Evolutionary conservation across 2,329 filamentous ascomycete species (phyloP), one percentile per base, ranked within the genome.

Genomic region (Gnomoniopsis sp.): DNA sequence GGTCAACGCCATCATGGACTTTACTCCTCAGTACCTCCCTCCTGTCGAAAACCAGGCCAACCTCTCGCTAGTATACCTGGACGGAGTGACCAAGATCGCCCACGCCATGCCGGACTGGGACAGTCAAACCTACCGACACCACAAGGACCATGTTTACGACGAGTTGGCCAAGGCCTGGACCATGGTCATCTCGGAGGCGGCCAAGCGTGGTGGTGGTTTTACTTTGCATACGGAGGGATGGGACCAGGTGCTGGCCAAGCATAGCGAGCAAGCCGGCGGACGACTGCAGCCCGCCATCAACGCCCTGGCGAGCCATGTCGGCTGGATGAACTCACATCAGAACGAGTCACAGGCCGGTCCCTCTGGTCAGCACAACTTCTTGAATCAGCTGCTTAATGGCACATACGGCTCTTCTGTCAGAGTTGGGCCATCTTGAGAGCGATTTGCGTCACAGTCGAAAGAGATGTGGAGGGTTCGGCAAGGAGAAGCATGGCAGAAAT

Each of bases 111-210:
- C 95, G 3, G 85, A 96, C 68, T 99, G 93, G 92, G 90, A 95
- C 65, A 91, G 87, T 48, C 89, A 89, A 61, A 86, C 91, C 63
- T 89, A 97, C 75, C 93, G 93, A 65, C 84, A 96, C 67, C 91
- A 96, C 77, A 97, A 97, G 74, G 89, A 96, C 65, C 91, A 91
- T 63, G 93, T 93, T 7, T 99, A 99, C 70, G 93, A 99, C 68
- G 95, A 98, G 70, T 93, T 99, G 63, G 88, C 91, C 26, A 91
- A 89, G 68, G 95, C 95, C 1, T 99, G 95, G 95, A 88, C 91
- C 17, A 74, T 96, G 65, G 93, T 96, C 52, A 89, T 99, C 65
- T 88, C 88, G 62, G 95, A 99, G 73, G 91, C 92, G 2, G 88
- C 89, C 22, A 98, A 98, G 78, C 85, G 90, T 65, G 93, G 91